Evolutionary conservation across 225 moss, liverwort and hornwort species (phyloP), one percentile per base, ranked within the genome.

Genomic region (Sphagnum tenellum): DNA sequence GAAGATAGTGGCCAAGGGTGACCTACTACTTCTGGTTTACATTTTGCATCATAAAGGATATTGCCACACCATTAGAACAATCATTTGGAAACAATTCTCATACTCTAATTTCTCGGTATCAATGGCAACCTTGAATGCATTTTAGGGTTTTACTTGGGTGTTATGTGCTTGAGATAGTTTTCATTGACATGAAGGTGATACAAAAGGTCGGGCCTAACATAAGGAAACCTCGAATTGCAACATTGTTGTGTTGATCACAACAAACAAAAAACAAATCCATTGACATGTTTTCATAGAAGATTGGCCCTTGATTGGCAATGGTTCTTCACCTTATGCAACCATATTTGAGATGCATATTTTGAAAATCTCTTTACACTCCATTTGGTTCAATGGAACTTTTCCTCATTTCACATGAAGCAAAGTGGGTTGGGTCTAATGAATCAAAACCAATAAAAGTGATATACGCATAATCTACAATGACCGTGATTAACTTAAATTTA

Each of bases 351-450:
- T 91, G 48, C 76, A 81, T n/a, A 72, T 67, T 95, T 59, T 75
- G 68, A 9, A 67, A 68, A 7, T 76, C 74, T 10, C 64, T 95
- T 7, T 29, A 1, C 29, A 91, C 91, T 3, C 88, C 88, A 3
- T 95, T 29, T 29, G 91, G 94, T 84, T 95, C 45, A n/a, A 66
- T 3, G 91, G 91, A 12, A 70, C 72, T 4, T 91, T 89, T 61
- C 44, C 74, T 48, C 89, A 79, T 14, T 95, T 3, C 91, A 29
- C 89, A 89, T 69, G 98, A 98, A 47, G 48, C 56, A 12, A 85
- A 81, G 45, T 98, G 98, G 98, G 98, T 93, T 3, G 98, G 98
- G 29, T 6, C 65, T 98, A 9, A 76, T 93, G 63, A 93, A 90
- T 49, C 82, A 88, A 63, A 77, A 86, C 13, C 93, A 90, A 4